These are phyloP conservation scores for Solanum infundibuliforme DNA, from an alignment of 257 asterid genomes.

Conservation along the genomic window DNA sequence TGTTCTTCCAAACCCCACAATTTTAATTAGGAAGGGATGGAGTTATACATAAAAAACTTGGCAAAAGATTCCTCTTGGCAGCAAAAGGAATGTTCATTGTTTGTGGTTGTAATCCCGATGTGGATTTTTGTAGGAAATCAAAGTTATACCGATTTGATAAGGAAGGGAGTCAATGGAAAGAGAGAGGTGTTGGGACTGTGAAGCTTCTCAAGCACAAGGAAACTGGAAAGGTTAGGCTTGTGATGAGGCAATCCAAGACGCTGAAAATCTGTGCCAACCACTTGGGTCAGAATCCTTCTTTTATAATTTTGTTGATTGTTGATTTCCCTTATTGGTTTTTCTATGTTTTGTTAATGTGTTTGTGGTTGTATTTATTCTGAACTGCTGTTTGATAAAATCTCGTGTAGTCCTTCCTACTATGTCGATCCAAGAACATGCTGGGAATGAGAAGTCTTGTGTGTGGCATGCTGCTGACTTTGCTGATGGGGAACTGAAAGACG, in stretches of 20 bases:
- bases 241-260: slow-evolving; percentile 88
- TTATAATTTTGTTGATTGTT: not conserved
- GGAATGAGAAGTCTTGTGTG: slow-evolving; percentile 75
- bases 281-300: slow-evolving; percentile 39
- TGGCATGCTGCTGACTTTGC: slow-evolving; percentile 90
- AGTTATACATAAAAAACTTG: not conserved
- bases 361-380: not conserved
- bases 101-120: not conserved
- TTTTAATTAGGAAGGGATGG: not conserved
- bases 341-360: not conserved
- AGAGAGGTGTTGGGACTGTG: slow-evolving; percentile 84
- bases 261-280: slow-evolving; percentile 91
- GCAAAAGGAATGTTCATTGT: not conserved
- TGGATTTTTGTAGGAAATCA: slow-evolving; percentile 44
- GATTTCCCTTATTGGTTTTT: not conserved
- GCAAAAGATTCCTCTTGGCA: not conserved
- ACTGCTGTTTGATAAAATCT: not conserved
- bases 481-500: slow-evolving; percentile 80
- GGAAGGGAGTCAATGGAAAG: slow-evolving; percentile 88
- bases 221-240: slow-evolving; percentile 66
- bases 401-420: slow-evolving; percentile 50
- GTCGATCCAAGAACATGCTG: slow-evolving; percentile 69
- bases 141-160: slow-evolving; percentile 85
- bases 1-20: not conserved
- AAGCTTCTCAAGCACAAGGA: slow-evolving; percentile 77